Evolutionary conservation across 345 rosid species (phyloP), one percentile per base, ranked within the genome.

Genomic region (Salix udensis): DNA sequence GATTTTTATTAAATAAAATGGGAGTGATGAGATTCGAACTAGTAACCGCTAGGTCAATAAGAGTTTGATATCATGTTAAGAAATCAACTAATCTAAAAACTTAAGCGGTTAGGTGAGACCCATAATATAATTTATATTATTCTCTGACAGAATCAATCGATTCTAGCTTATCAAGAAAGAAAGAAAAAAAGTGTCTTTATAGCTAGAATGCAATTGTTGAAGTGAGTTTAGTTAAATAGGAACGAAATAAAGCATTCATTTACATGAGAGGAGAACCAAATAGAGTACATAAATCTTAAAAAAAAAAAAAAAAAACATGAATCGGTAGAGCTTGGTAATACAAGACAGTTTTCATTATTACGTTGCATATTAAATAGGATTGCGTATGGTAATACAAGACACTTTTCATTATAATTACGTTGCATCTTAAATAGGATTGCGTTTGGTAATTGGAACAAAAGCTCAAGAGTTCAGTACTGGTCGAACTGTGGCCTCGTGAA

Each of bases 401-500:
- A 48, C 1, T 16, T 64, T 34, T 14, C 67, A 28, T 64, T 64
- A 64, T 64, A 36, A 36, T 36, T 64, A 28, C 18, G 36, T 26
- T 28, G 28, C 67, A 64, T 53, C 24, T 53, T 18, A 53, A 53
- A 53, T 7, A 53, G 24, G 23, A 53, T 21, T 19, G 60, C 21
- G 12, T 18, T n/a, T 55, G 62, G 26, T n/a, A 10, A n/a, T n/a
- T 55, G 0, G 62, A 58, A 58, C 62, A 24, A 58, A 58, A 58
- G 24, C 28, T 58, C 28, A 58, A 24, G 70, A 0, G 26, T 10
- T 0, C 28, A 9, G 5, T 39, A 78, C n/a, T 74, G 60, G 31
- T 39, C 31, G 68, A 48, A 89, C 75, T 21, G 16, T 31, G 40
- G 89, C 92, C 19, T 48, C 7, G 24, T 90, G 87, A 76, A 92